phyloP scores from a whole-genome alignment of 352 stramenopile genomes.

The Phytophthora palmivora region DNA sequence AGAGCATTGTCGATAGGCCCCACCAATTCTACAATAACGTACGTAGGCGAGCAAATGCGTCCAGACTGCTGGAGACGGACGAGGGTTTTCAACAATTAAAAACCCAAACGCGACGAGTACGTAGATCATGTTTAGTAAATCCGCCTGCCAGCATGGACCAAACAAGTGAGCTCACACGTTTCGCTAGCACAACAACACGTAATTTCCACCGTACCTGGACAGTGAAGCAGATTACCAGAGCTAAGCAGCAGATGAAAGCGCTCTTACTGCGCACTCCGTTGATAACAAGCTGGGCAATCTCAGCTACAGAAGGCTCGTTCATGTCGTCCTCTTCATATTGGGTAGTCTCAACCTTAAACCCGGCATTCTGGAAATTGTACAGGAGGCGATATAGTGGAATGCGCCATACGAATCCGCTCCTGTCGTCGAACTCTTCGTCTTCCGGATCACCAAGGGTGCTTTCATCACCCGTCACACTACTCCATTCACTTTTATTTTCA shows the following conservation, averaged over 20 bases:
- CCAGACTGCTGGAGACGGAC: slow-evolving; percentile 68
- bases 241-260: slow-evolving; percentile 63
- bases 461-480: slow-evolving; percentile 85
- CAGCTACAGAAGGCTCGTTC: slow-evolving; percentile 64
- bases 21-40: slow-evolving; percentile 28
- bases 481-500: slow-evolving; percentile 83
- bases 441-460: slow-evolving; percentile 81
- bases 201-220: slow-evolving; percentile 53
- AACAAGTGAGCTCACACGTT: slow-evolving; percentile 7
- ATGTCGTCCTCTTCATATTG: slow-evolving; percentile 83
- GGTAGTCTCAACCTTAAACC: slow-evolving; percentile 69
- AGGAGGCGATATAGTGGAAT: slow-evolving; percentile 73
- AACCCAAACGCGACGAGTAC: slow-evolving; percentile 75
- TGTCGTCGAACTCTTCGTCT: slow-evolving; percentile 80
- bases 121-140: slow-evolving; percentile 84
- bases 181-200: not conserved
- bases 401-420: slow-evolving; percentile 61
- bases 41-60: slow-evolving; percentile 85
- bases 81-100: slow-evolving; percentile 78
- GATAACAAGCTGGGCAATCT: slow-evolving; percentile 64
- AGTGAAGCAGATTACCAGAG: slow-evolving; percentile 75
- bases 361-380: slow-evolving; percentile 77
- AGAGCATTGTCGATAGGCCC: not conserved
- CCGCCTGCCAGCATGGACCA: slow-evolving; percentile 46
- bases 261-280: slow-evolving; percentile 79